phyloP scores from a whole-genome alignment of 108 stramenopile genomes.

The Cyclotella sp. region DNA sequence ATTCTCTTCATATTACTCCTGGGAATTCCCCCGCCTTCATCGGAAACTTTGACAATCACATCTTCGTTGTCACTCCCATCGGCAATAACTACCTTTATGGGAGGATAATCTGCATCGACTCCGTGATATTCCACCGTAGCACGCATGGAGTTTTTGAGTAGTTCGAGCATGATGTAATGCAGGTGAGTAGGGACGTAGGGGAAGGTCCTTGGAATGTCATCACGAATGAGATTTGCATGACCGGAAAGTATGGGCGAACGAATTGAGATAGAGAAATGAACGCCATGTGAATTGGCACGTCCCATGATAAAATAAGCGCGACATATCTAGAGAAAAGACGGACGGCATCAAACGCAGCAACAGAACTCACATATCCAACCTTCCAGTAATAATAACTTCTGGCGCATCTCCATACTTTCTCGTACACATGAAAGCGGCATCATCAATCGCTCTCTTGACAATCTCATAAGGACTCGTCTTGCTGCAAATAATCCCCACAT shows the following conservation, averaged over 20 bases:
- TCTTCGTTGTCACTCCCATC: conserved; percentile 98
- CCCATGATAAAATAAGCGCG: too few relatives aligned
- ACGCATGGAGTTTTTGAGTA: conserved; percentile 98
- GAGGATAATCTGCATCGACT: conserved; percentile 89
- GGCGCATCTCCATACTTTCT: conserved; percentile 98
- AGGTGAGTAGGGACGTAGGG: conserved; percentile 92
- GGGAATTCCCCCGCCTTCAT: conserved; percentile 99
- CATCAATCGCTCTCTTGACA: conserved; percentile 94
- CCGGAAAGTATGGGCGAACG: not conserved
- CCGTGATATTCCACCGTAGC: conserved; percentile 98
- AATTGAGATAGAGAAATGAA: too few relatives aligned
- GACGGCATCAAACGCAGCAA: not conserved
- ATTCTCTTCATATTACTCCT: conserved; percentile 93
- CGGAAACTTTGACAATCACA: conserved; percentile 98
- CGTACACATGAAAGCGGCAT: conserved; percentile 97
- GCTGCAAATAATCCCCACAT: conserved; percentile 89
- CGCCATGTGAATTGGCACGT: too few relatives aligned
- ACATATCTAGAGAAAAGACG: not conserved
- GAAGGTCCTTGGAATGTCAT: conserved; percentile 66
- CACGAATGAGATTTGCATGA: not conserved
- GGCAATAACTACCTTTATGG: conserved; percentile 96
- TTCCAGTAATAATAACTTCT: conserved; percentile 96
- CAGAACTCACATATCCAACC: conserved; percentile 77
- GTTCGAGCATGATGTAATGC: conserved; percentile 96
- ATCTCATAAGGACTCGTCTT: conserved; percentile 94